Conservation (phyloP, 441 rosid genomes). For the Adansonia madagascariensis region DNA sequence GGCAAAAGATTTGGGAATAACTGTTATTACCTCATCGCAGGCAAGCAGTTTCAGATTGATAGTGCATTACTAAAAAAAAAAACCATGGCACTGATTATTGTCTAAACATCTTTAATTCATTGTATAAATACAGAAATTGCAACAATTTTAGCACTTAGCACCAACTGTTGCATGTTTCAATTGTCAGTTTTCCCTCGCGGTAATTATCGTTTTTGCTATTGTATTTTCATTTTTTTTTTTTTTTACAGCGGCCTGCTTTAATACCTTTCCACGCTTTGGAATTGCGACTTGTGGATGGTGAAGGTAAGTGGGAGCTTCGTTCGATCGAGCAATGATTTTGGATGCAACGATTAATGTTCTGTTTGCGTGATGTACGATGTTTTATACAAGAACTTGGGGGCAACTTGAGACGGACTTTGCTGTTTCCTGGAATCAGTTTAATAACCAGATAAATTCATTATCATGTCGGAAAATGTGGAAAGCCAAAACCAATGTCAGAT, state of each 20-base stretch:
- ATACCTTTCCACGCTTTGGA: conserved; percentile 87
- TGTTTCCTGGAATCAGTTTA: conserved; percentile 1
- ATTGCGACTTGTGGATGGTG: conserved; percentile 91
- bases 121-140: not conserved
- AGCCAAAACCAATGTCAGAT: not conserved
- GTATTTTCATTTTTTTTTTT: not conserved
- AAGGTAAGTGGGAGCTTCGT: conserved; percentile 97
- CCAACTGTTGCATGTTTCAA: not conserved
- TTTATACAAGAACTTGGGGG: not conserved
- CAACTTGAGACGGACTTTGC: not conserved
- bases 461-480: not conserved
- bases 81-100: no score
- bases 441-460: not conserved
- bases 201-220: not conserved
- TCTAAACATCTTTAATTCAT: no score
- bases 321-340: conserved; percentile 54
- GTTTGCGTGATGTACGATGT: not conserved
- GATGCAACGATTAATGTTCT: not conserved
- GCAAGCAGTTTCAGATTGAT: conserved; percentile 41
- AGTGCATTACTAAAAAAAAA: no score
- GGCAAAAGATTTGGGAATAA: conserved; percentile 85
- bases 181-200: not conserved
- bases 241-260: conserved; percentile 85
- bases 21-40: conserved; percentile 95
- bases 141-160: no score